These are phyloP conservation scores for Polyrhizophydium stewartii DNA, from an alignment of 371 early-diverging fungal species.

Conservation along the genomic window DNA sequence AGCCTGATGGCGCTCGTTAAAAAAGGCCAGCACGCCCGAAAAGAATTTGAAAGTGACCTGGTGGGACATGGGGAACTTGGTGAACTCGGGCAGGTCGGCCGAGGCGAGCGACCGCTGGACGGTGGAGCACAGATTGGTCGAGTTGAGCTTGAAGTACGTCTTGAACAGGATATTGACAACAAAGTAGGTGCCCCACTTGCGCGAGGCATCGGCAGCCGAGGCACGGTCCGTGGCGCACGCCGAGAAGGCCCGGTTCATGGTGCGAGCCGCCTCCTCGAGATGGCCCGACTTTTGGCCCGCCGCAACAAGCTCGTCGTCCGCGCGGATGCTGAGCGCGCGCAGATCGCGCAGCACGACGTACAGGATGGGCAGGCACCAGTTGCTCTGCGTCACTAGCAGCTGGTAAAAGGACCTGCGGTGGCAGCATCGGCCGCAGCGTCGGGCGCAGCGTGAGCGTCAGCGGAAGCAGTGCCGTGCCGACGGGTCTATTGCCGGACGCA, in stretches of 20 bases:
- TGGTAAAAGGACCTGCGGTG: constrained; percentile 23
- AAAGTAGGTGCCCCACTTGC: constrained; percentile 87
- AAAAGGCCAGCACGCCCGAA: constrained; percentile 76
- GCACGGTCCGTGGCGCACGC: constrained; percentile 74
- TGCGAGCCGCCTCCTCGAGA: constrained; percentile 80
- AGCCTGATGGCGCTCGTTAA: constrained; percentile 70
- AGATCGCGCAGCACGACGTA: constrained; percentile 58
- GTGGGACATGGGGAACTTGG: constrained; percentile 75
- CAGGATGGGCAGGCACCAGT: constrained; percentile 37
- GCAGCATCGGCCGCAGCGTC: background rate
- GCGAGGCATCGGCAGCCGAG: constrained; percentile 50
- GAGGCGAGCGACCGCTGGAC: constrained; percentile 72
- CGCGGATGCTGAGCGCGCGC: constrained; percentile 30
- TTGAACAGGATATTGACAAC: constrained; percentile 78
- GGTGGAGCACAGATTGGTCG: constrained; percentile 78
- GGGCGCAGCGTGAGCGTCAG: background rate
- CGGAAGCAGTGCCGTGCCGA: no score
- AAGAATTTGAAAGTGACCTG: constrained; percentile 81
- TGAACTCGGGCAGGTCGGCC: constrained; percentile 69
- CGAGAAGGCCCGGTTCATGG: constrained; percentile 82
- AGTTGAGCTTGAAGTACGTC: constrained; percentile 77
- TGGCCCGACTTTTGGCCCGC: constrained; percentile 46
- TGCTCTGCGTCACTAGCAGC: constrained; percentile 10
- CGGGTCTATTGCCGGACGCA: no score
- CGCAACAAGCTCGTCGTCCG: constrained; percentile 46